These are phyloP conservation scores for Acanthamoeba healyi DNA, from an alignment of 208 protist species.

Conservation along the genomic window DNA sequence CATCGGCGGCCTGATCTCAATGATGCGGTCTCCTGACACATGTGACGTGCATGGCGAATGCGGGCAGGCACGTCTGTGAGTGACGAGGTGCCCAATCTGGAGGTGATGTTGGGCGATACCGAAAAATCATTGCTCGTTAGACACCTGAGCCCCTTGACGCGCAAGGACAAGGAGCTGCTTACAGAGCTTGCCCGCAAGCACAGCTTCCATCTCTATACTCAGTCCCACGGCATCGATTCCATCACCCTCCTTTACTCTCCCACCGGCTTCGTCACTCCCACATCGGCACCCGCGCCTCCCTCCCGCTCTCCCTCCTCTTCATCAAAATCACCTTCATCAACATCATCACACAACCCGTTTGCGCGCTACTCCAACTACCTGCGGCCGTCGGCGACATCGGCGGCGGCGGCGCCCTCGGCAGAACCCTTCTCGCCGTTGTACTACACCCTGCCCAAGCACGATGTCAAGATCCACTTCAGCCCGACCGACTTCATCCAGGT, in stretches of 20 bases:
- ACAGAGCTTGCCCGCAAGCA: not conserved
- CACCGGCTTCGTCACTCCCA: not conserved
- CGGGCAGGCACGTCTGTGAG: not conserved
- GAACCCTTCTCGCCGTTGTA: conserved; percentile 48
- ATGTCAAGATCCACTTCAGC: conserved; percentile 36
- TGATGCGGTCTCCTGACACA: too few species aligned
- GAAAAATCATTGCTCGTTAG: not conserved
- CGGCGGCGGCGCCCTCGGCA: not conserved
- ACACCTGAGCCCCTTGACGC: not conserved
- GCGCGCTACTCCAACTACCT: conserved; percentile 6
- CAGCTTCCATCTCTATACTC: not conserved
- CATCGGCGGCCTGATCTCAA: too few species aligned
- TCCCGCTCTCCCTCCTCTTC: not conserved
- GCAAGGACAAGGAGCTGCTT: not conserved
- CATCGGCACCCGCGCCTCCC: not conserved
- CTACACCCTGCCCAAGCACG: conserved; percentile 60
- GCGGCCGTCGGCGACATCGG: not conserved
- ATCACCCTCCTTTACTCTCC: not conserved
- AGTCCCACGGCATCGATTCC: not conserved
- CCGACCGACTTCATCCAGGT: conserved; percentile 64
- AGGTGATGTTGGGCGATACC: conserved; percentile 56
- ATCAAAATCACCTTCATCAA: not conserved
- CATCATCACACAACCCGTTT: not conserved
- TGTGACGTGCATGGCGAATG: too few species aligned
- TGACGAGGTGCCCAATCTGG: conserved; percentile 21